Evolutionary conservation across 768 basidiomycete genomes (phyloP).

Genomic region (Lactarius trivialis): DNA sequence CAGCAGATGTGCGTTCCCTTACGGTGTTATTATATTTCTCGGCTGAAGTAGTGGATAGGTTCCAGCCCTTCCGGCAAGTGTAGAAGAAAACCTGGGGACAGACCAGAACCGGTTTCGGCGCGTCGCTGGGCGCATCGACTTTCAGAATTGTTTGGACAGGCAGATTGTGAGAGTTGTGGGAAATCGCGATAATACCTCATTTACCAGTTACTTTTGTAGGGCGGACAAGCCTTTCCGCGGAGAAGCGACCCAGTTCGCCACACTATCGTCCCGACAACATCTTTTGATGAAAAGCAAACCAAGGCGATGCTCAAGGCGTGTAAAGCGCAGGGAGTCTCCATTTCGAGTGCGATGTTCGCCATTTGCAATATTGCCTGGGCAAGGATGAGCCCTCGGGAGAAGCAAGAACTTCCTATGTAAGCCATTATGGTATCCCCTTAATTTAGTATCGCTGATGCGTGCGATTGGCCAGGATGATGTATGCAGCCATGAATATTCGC

Average conservation of each 20-base stretch:
- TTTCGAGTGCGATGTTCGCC: slow-evolving; percentile 70
- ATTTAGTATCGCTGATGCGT: background rate
- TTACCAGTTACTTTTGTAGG: slow-evolving; percentile 33
- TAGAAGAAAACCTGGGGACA: slow-evolving; percentile 31
- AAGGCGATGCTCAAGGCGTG: slow-evolving; percentile 60
- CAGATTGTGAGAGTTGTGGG: slow-evolving; percentile 26
- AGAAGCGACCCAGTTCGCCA: slow-evolving; percentile 38
- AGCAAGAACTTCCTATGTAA: slow-evolving; percentile 50
- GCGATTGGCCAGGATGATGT: slow-evolving; percentile 55
- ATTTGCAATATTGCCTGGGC: slow-evolving; percentile 73
- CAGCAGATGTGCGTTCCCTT: slow-evolving; percentile 17
- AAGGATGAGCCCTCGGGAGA: slow-evolving; percentile 35
- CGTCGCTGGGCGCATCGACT: slow-evolving; percentile 31
- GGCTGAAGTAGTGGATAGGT: slow-evolving; percentile 4
- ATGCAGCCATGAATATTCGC: slow-evolving; percentile 77
- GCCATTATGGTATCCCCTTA: slow-evolving; percentile 21
- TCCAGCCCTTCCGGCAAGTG: slow-evolving; percentile 10
- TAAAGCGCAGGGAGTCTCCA: slow-evolving; percentile 65
- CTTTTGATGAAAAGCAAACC: slow-evolving; percentile 50
- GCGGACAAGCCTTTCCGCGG: slow-evolving; percentile 68
- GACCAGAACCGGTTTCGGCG: slow-evolving; percentile 25
- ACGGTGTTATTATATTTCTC: background rate
- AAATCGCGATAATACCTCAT: background rate
- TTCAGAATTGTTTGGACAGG: slow-evolving; percentile 27
- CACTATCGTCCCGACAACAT: slow-evolving; percentile 66